Evolutionary conservation across 2,329 filamentous ascomycete genomes (phyloP).

Genomic region (Fusarium sp.): DNA sequence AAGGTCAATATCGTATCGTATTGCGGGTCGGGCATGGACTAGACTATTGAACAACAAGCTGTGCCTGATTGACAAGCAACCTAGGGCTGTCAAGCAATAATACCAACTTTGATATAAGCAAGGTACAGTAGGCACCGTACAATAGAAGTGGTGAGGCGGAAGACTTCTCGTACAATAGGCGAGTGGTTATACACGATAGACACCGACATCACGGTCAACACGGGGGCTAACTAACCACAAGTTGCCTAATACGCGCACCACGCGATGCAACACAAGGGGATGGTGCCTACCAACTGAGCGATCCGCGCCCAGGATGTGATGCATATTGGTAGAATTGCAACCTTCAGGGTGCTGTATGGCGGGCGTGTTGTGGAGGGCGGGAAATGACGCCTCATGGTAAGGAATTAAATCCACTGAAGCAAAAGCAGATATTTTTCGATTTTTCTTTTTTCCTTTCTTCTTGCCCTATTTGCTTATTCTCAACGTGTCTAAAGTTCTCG

Average conservation of each 20-base stretch:
- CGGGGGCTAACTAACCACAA: constrained; percentile 1
- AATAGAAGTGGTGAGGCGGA: constrained; percentile 10
- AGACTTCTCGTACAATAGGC: background rate
- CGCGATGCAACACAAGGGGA: constrained; percentile 41
- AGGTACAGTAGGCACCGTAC: background rate
- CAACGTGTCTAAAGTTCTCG: constrained; percentile 2
- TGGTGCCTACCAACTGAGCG: constrained; percentile 30
- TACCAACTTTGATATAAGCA: constrained; percentile 7
- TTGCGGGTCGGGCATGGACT: background rate
- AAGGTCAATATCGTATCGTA: constrained; percentile 13
- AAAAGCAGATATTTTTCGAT: constrained; percentile 1
- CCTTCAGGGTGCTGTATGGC: constrained; percentile 19
- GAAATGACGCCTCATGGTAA: constrained; percentile 16
- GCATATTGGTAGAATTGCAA: constrained; percentile 29
- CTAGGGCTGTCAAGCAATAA: constrained; percentile 1
- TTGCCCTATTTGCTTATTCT: background rate
- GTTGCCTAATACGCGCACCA: constrained; percentile 15
- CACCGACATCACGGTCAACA: constrained; percentile 8
- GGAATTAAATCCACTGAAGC: background rate
- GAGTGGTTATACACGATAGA: constrained; percentile 3
- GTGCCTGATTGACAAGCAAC: constrained; percentile 11
- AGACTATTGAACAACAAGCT: background rate
- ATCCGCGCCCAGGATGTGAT: constrained; percentile 43
- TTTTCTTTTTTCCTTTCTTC: background rate
- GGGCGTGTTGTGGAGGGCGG: constrained; percentile 26